Conservation (phyloP, 192 early-diverging fungal genomes). For the Chytriomyces hyalinus region DNA sequence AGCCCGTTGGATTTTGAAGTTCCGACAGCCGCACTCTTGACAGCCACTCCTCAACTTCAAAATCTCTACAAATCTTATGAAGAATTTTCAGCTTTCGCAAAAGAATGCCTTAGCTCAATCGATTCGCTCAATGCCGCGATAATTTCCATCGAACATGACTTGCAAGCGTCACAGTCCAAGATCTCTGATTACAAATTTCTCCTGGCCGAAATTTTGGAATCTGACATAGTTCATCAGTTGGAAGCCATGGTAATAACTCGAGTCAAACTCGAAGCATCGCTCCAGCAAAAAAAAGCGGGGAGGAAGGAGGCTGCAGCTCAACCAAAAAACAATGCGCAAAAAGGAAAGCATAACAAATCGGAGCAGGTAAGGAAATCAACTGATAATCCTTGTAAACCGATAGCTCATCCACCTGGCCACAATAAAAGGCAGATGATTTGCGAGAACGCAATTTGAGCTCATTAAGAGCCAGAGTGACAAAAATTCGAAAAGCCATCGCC, state of each 20-base stretch:
- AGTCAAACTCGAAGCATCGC: too few species aligned
- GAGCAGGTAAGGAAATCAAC: too few species aligned
- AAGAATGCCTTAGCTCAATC: not conserved
- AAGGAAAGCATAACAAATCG: too few species aligned
- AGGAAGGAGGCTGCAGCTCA: too few species aligned
- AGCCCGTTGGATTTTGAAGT: conserved; percentile 22
- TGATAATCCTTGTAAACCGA: too few species aligned
- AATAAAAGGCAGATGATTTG: not conserved
- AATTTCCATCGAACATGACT: not conserved
- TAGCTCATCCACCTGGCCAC: too few species aligned
- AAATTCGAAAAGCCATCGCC: conserved; percentile 35
- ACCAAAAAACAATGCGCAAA: too few species aligned
- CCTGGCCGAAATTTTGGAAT: not conserved
- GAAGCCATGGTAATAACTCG: not conserved
- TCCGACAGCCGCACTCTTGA: conserved; percentile 13
- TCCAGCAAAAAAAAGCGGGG: too few species aligned
- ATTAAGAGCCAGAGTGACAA: conserved; percentile 20
- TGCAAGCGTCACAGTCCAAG: not conserved
- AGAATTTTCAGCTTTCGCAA: not conserved
- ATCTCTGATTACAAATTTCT: not conserved
- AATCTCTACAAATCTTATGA: conserved; percentile 12
- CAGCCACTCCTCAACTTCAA: conserved; percentile 5
- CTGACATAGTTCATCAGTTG: not conserved
- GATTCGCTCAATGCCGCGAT: not conserved
- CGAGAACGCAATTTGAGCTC: conserved; percentile 7